Percentiles rank a stretch among this genome's conserved stretches.
phyloP scores from a whole-genome alignment of 2,329 filamentous ascomycete species.

The Daldinia sp. region DNA sequence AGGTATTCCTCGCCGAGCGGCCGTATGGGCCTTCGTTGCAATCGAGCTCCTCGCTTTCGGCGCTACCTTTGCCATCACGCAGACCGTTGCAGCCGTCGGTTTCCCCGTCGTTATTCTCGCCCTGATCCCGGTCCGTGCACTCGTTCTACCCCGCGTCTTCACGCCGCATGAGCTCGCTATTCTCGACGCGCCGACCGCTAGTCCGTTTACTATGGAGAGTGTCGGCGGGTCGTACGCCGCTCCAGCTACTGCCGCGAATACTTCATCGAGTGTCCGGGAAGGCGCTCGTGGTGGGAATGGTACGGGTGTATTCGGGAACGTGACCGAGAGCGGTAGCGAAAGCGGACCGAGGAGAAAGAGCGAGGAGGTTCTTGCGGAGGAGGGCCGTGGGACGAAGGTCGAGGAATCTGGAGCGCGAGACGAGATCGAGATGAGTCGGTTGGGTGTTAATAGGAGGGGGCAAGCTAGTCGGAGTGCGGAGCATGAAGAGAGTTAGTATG shows the following conservation, averaged over 20 bases:
- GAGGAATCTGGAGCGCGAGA: constrained; percentile 30
- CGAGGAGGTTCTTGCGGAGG: constrained; percentile 50
- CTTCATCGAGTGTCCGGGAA: constrained; percentile 20
- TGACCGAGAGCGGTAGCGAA: constrained; percentile 6
- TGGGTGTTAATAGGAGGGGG: constrained; percentile 38
- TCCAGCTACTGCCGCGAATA: constrained; percentile 37
- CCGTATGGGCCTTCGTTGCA: constrained; percentile 76
- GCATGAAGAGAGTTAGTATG: not conserved
- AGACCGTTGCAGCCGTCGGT: constrained; percentile 83
- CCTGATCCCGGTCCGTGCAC: constrained; percentile 71
- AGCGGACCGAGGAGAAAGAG: constrained; percentile 38
- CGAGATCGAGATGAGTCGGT: constrained; percentile 42
- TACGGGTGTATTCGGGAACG: not conserved
- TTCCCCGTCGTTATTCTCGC: constrained; percentile 79
- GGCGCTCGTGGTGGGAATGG: not conserved
- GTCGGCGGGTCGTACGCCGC: constrained; percentile 69
- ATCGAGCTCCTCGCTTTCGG: constrained; percentile 76
- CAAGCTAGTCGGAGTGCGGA: constrained; percentile 25
- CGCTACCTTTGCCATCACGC: constrained; percentile 82
- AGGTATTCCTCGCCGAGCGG: constrained; percentile 65
- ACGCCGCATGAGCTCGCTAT: constrained; percentile 65
- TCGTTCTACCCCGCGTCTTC: constrained; percentile 70
- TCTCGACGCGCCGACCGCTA: constrained; percentile 78
- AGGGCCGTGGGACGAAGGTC: constrained; percentile 41
- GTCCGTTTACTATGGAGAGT: constrained; percentile 78